Conservation (phyloP, 139 green algal species). For the Haematococcus sp. region DNA sequence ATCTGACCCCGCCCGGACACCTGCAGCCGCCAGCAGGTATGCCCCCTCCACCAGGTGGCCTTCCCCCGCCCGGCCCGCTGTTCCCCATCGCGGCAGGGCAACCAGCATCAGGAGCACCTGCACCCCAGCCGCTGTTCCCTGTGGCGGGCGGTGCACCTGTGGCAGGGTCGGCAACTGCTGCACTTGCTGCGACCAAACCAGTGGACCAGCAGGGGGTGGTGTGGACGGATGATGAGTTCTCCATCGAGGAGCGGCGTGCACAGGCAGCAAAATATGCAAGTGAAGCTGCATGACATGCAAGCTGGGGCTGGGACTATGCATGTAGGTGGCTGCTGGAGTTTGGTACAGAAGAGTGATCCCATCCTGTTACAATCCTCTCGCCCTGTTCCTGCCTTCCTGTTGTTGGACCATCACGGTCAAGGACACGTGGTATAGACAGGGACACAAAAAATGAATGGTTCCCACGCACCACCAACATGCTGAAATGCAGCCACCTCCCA, state of each 20-base stretch:
- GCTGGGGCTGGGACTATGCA: too few species aligned
- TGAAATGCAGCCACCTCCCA: too few species aligned
- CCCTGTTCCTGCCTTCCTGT: too few species aligned
- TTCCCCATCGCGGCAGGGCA: slow-evolving; percentile 2
- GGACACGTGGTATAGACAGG: too few species aligned
- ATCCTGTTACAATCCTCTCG: too few species aligned
- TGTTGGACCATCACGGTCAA: too few species aligned
- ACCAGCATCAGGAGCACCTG: neutral
- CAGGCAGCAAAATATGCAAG: slow-evolving; percentile 41
- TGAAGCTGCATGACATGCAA: neutral
- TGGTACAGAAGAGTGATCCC: too few species aligned
- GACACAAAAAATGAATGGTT: too few species aligned
- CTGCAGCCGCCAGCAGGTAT: neutral
- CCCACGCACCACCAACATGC: too few species aligned
- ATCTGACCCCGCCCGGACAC: neutral
- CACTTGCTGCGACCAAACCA: neutral
- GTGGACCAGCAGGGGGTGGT: slow-evolving; percentile 28
- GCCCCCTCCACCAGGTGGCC: neutral
- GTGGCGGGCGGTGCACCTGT: neutral
- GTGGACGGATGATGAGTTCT: slow-evolving; percentile 51
- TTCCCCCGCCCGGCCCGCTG: neutral
- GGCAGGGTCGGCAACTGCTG: neutral
- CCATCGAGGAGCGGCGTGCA: slow-evolving; percentile 50
- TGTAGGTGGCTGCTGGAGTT: too few species aligned
- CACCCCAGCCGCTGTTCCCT: slow-evolving; percentile 3